These are phyloP conservation scores for Debaryomyces prosopidis DNA, from an alignment of 805 yeast species.

Conservation along the genomic window DNA sequence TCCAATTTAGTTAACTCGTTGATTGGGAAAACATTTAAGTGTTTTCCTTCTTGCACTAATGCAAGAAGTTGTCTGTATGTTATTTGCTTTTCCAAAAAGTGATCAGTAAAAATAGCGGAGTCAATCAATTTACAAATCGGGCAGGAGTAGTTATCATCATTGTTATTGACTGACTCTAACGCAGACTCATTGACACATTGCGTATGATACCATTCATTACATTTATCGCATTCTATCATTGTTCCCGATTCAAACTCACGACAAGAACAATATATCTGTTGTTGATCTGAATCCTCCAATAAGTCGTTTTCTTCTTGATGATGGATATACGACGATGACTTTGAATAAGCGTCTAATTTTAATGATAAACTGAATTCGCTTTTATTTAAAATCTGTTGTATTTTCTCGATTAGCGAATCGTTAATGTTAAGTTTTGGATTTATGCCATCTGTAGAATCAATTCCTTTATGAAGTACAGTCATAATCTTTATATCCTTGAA, in stretches of 20 bases:
- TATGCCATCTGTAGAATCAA: slow-evolving; percentile 6
- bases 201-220: slow-evolving; percentile 73
- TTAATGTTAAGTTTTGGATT: slow-evolving; percentile 20
- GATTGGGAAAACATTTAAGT: slow-evolving; percentile 18
- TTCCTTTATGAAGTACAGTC: slow-evolving; percentile 16
- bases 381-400: slow-evolving; percentile 19
- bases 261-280: slow-evolving; percentile 51
- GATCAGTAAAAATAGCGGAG: slow-evolving; percentile 14
- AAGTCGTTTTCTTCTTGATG: slow-evolving; percentile 10
- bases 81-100: slow-evolving; percentile 12
- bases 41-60: slow-evolving; percentile 11
- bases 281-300: slow-evolving; percentile 10
- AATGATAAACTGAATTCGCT: slow-evolving; percentile 24
- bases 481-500: slow-evolving; percentile 14
- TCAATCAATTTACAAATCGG: slow-evolving; percentile 32
- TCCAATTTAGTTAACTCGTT: slow-evolving; percentile 20
- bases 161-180: not conserved
- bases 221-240: slow-evolving; percentile 70
- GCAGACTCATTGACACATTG: slow-evolving; percentile 47
- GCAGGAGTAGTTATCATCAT: slow-evolving; percentile 27
- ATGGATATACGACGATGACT: slow-evolving; percentile 23
- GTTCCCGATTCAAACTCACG: slow-evolving; percentile 58
- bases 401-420: slow-evolving; percentile 17
- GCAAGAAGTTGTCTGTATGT: slow-evolving; percentile 13
- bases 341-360: slow-evolving; percentile 25